Evolutionary conservation across 129 eudicot genomes (phyloP).

Genomic region (Centaurea solstitialis): DNA sequence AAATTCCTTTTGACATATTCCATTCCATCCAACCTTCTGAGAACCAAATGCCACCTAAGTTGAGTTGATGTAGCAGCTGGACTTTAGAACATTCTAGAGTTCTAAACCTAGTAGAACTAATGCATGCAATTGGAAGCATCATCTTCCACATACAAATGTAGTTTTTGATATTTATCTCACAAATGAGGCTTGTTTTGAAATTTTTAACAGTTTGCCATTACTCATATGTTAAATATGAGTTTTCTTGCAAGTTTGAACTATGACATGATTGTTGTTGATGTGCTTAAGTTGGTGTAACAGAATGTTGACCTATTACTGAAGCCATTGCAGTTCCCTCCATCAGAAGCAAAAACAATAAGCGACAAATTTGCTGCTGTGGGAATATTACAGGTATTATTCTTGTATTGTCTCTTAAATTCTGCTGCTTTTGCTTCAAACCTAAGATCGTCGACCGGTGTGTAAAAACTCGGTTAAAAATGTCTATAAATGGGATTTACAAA

Average conservation of each 20-base stretch:
- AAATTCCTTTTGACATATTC: too few species aligned
- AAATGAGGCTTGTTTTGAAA: neutral
- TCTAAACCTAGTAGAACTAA: neutral
- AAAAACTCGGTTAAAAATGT: neutral
- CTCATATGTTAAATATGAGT: neutral
- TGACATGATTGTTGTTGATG: conserved; percentile 14
- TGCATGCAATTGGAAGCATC: neutral
- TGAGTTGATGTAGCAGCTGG: neutral
- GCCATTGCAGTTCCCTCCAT: conserved; percentile 63
- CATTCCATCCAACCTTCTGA: too few species aligned
- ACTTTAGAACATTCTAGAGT: neutral
- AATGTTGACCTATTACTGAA: conserved; percentile 57
- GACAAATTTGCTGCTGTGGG: conserved; percentile 99
- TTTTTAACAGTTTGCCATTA: neutral
- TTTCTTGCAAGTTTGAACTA: neutral
- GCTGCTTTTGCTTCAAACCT: neutral
- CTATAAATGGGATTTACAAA: neutral
- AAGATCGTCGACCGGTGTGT: neutral
- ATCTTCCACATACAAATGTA: neutral
- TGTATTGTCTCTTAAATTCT: neutral
- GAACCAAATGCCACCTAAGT: too few species aligned
- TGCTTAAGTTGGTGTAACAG: conserved; percentile 45
- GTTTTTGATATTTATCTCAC: neutral
- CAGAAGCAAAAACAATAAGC: conserved; percentile 52
- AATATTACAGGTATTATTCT: conserved; percentile 73